Percentiles rank a stretch among this genome's conserved stretches.
These are phyloP conservation scores for Ogataea siamensis DNA, from an alignment of 805 yeast species.

Conservation along the genomic window DNA sequence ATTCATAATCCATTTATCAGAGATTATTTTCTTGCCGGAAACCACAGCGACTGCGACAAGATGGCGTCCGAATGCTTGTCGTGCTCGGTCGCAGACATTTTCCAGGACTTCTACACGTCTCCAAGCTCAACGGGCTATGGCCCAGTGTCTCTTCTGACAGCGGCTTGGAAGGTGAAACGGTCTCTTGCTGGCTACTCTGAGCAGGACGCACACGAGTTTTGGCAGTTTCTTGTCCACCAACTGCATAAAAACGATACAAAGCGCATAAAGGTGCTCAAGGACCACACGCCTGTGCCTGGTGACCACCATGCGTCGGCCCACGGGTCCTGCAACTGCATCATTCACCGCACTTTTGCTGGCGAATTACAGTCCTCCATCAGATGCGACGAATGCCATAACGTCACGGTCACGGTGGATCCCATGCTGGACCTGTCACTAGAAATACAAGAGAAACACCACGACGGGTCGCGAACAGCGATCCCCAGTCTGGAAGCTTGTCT, in stretches of 20 bases:
- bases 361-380: slow-evolving; percentile 74
- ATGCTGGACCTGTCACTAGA: slow-evolving; percentile 86
- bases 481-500: slow-evolving; percentile 60
- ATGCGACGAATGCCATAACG: slow-evolving; percentile 65
- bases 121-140: slow-evolving; percentile 68
- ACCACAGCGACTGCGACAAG: slow-evolving; percentile 57
- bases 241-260: slow-evolving; percentile 54
- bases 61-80: slow-evolving; percentile 58
- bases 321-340: slow-evolving; percentile 64
- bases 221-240: slow-evolving; percentile 88
- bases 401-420: slow-evolving; percentile 79
- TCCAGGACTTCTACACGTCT: slow-evolving; percentile 69
- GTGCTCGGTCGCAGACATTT: slow-evolving; percentile 80
- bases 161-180: slow-evolving; percentile 84
- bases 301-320: slow-evolving; percentile 3
- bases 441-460: slow-evolving; percentile 41
- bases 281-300: slow-evolving; percentile 22
- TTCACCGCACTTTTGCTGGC: slow-evolving; percentile 83
- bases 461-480: slow-evolving; percentile 22
- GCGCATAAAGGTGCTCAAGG: slow-evolving; percentile 22
- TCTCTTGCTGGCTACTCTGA: slow-evolving; percentile 93
- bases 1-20: slow-evolving; percentile 88
- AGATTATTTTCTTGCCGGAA: slow-evolving; percentile 71
- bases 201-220: slow-evolving; percentile 98
- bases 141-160: slow-evolving; percentile 72